A percentile compares a stretch with the other conserved stretches of the same genome.
Conservation (phyloP, 2,329 filamentous ascomycete species). For the Karstenula rhodostoma region DNA sequence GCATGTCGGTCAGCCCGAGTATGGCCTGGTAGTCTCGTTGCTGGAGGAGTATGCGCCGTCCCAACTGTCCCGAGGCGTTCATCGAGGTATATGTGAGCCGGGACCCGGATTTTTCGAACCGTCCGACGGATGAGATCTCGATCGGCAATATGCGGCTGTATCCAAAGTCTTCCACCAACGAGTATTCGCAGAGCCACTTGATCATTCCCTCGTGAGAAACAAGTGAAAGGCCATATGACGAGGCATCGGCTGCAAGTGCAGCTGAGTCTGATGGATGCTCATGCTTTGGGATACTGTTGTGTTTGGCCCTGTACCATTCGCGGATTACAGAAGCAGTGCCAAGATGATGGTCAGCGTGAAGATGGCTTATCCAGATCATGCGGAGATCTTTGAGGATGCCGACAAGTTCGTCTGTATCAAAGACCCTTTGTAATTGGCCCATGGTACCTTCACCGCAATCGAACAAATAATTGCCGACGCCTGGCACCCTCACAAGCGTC, state of each 20-base stretch:
- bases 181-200: constrained; percentile 80
- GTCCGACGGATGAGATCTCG: constrained; percentile 46
- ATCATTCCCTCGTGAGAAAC: constrained; percentile 77
- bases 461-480: constrained; percentile 85
- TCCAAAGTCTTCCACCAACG: constrained; percentile 78
- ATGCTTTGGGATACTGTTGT: constrained; percentile 47
- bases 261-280: constrained; percentile 23
- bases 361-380: constrained; percentile 90
- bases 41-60: constrained; percentile 19
- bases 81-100: constrained; percentile 37
- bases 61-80: not conserved
- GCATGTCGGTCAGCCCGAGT: constrained; percentile 72
- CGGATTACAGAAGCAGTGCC: constrained; percentile 82
- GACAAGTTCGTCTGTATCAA: constrained; percentile 68
- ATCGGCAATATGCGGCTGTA: constrained; percentile 67
- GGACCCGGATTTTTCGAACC: constrained; percentile 27
- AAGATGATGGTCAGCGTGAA: constrained; percentile 96
- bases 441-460: constrained; percentile 94
- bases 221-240: constrained; percentile 54
- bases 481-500: constrained; percentile 84
- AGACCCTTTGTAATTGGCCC: constrained; percentile 82
- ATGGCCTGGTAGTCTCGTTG: constrained; percentile 52
- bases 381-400: constrained; percentile 81
- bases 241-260: constrained; percentile 47
- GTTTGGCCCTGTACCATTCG: constrained; percentile 74